Conservation (phyloP, 1,139 yeast genomes). For the Protomyces lactucae-debilis region DNA sequence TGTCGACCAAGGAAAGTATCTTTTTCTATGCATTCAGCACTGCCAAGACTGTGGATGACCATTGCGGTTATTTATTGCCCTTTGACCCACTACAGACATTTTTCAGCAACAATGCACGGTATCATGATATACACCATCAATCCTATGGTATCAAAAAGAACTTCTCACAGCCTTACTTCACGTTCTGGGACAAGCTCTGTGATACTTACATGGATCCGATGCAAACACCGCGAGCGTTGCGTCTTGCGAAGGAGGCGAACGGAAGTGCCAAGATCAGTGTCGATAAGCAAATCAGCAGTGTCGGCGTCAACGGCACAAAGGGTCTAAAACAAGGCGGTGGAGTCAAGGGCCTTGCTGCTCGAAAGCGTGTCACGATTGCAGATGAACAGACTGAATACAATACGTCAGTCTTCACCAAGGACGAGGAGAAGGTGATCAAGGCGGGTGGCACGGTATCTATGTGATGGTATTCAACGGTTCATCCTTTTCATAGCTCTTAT, state of each 20-base stretch:
- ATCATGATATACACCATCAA: slow-evolving; percentile 97
- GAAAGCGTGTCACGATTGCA: slow-evolving; percentile 19
- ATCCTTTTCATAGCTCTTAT: too few relatives aligned
- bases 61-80: slow-evolving; percentile 91
- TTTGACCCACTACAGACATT: slow-evolving; percentile 80
- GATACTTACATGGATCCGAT: slow-evolving; percentile 66
- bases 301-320: slow-evolving; percentile 25
- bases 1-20: slow-evolving; percentile 72
- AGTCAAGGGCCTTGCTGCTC: slow-evolving; percentile 9
- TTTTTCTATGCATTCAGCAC: slow-evolving; percentile 80
- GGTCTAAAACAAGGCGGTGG: slow-evolving; percentile 20
- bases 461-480: neutral
- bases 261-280: slow-evolving; percentile 17
- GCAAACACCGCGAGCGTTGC: slow-evolving; percentile 39
- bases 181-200: slow-evolving; percentile 76
- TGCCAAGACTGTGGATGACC: slow-evolving; percentile 91
- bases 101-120: slow-evolving; percentile 91
- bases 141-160: slow-evolving; percentile 89
- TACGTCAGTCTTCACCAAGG: slow-evolving; percentile 17
- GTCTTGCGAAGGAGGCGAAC: slow-evolving; percentile 29
- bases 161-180: slow-evolving; percentile 94
- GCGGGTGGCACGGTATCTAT: slow-evolving; percentile 14
- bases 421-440: slow-evolving; percentile 12
- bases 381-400: slow-evolving; percentile 20
- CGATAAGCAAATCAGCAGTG: slow-evolving; percentile 1